Conservation (phyloP, 2,329 filamentous ascomycete species). For the Raffaelea ambrosiae region DNA sequence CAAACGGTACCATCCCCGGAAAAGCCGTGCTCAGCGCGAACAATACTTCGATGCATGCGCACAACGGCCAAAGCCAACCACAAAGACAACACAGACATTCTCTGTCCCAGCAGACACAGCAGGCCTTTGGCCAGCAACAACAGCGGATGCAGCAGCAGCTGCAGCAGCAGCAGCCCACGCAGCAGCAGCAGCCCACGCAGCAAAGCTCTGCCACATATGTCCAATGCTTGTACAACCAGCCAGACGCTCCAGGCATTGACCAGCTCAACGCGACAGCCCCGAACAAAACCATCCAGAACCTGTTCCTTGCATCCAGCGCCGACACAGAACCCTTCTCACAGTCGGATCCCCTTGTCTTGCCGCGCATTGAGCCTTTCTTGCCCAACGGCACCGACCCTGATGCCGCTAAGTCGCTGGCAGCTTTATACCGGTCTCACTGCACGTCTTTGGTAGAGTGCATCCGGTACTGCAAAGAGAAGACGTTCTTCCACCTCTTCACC, state of each 20-base stretch:
- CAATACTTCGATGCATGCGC: not conserved
- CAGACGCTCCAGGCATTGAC: conserved; percentile 46
- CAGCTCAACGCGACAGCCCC: conserved; percentile 48
- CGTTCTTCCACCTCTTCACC: conserved; percentile 88
- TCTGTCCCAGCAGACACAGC: conserved; percentile 5
- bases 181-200: conserved; percentile 1
- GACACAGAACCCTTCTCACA: conserved; percentile 47
- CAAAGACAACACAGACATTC: conserved; percentile 4
- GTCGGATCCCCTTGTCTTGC: conserved; percentile 67
- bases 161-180: conserved; percentile 10
- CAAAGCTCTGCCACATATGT: conserved; percentile 13
- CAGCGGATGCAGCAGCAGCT: conserved; percentile 17
- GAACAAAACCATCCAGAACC: conserved; percentile 48
- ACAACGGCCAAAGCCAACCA: not conserved
- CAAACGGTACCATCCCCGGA: not conserved
- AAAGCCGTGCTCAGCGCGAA: conserved; percentile 5
- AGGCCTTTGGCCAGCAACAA: conserved; percentile 1
- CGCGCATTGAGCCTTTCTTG: conserved; percentile 75
- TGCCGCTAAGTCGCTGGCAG: conserved; percentile 74
- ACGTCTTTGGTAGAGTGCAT: conserved; percentile 94
- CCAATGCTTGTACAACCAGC: conserved; percentile 52
- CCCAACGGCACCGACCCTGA: conserved; percentile 77
- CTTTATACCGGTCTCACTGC: conserved; percentile 88
- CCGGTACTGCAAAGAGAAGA: conserved; percentile 92
- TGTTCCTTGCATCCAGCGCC: conserved; percentile 52